These are phyloP conservation scores for Pseudogymnoascus pannorum DNA, from an alignment of 2,329 filamentous ascomycete species.

Conservation along the genomic window DNA sequence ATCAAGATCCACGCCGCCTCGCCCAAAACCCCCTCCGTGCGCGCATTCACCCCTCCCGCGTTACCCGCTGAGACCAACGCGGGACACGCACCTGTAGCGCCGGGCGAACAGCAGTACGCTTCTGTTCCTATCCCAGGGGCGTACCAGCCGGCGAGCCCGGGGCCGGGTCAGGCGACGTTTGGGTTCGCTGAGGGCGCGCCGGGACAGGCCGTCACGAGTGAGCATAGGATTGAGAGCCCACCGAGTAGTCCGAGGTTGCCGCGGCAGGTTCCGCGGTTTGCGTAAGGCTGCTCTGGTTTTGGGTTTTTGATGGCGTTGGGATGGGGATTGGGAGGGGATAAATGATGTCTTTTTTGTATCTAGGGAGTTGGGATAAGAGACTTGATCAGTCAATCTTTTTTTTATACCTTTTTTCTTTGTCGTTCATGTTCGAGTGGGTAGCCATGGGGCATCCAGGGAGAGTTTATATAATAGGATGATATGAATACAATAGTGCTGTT, in stretches of 20 bases:
- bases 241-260: slow-evolving; percentile 23
- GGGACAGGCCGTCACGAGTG: slow-evolving; percentile 26
- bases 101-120: slow-evolving; percentile 78
- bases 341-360: not conserved
- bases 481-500: not conserved
- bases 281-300: not conserved
- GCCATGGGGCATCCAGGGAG: not conserved
- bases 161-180: slow-evolving; percentile 39
- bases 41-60: slow-evolving; percentile 48
- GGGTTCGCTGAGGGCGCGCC: slow-evolving; percentile 24
- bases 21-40: slow-evolving; percentile 55
- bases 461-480: not conserved
- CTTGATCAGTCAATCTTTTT: not conserved
- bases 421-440: not conserved
- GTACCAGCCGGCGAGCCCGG: slow-evolving; percentile 55
- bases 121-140: slow-evolving; percentile 83
- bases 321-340: not conserved
- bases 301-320: not conserved
- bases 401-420: not conserved
- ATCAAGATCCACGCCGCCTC: slow-evolving; percentile 70
- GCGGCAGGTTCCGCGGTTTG: not conserved
- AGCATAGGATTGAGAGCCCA: slow-evolving; percentile 26
- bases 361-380: not conserved
- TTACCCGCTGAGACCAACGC: slow-evolving; percentile 36
- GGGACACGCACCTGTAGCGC: slow-evolving; percentile 61